A percentile compares a stretch with the other conserved stretches of the same genome.
These are phyloP conservation scores for Pichia sp. DNA, from an alignment of 1,139 yeast species.

Conservation along the genomic window DNA sequence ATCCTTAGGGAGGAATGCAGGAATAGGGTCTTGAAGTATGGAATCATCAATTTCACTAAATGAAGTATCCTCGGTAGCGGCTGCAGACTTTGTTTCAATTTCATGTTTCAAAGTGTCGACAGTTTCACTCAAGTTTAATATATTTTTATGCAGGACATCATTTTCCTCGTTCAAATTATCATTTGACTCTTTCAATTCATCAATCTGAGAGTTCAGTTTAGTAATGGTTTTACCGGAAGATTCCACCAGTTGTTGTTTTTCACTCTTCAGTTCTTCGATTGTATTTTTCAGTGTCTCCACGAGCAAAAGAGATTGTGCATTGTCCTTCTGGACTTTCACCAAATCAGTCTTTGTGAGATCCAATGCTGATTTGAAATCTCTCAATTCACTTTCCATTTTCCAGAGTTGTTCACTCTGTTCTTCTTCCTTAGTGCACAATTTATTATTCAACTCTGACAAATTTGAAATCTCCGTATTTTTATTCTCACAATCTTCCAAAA, in stretches of 20 bases:
- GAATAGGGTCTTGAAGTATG: conserved; percentile 25
- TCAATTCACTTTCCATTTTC: conserved; percentile 33
- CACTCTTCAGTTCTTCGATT: conserved; percentile 42
- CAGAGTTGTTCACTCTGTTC: conserved; percentile 61
- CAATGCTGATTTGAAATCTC: conserved; percentile 29
- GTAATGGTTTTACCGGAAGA: conserved; percentile 32
- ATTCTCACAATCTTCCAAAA: too few species aligned
- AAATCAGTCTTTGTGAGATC: too few species aligned
- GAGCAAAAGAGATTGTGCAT: conserved; percentile 20
- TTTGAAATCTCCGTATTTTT: conserved; percentile 33
- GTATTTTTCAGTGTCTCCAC: conserved; percentile 35
- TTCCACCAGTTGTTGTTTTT: conserved; percentile 34
- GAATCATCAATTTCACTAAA: conserved; percentile 23
- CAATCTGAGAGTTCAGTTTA: conserved; percentile 34
- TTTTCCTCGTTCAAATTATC: conserved; percentile 60
- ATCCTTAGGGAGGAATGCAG: conserved; percentile 27
- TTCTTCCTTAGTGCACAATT: conserved; percentile 32
- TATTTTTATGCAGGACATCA: conserved; percentile 42
- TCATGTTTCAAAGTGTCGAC: conserved; percentile 10
- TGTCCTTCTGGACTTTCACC: conserved; percentile 30
- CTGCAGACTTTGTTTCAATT: not conserved
- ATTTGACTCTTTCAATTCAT: conserved; percentile 42
- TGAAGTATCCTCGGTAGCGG: conserved; percentile 5
- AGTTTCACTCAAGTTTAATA: conserved; percentile 27
- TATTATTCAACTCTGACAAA: conserved; percentile 19